Base-by-base conservation (phyloP, 139 green algal species). In the Pleodorina starrii region DNA sequence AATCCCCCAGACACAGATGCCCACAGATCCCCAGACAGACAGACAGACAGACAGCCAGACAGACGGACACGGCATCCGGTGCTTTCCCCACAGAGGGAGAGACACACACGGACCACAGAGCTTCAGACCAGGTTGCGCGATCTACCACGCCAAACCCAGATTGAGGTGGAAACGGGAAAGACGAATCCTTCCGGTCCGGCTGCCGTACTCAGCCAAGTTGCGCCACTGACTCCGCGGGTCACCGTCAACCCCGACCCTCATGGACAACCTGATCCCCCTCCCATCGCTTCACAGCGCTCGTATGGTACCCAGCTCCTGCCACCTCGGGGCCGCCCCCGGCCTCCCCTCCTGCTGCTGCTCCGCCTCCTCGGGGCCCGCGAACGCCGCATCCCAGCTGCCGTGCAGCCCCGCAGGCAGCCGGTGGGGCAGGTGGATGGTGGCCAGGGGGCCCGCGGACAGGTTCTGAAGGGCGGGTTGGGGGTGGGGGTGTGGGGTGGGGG, bases 341-440 rank as follows among this genome's bases (percentile, higher is more conserved):
- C 19, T 77, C 85, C 90, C 0, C 9, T 4, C 54, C 54, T 21
- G 54, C 29, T 66, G n/a, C n/a, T n/a, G n/a, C 50, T 35, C 23
- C 82, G 75, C 46, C 9, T 66, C 44, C 35, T 77, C 63, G 0
- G 59, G 46, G 0, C 68, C 80, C 48, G 17, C 17, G 27, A 40
- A 60, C 40, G 36, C 60, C 11, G 11, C 40, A 23, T 66, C 40
- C 73, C 93, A 97, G 86, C 71, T 92, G 60, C 94, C 94, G 81
- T 97, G 94, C 72, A 96, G 84, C 0, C 93, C 92, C 35, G 90
- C 78, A 0, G 94, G 93, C 38, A 97, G 86, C 50, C 92, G 81
- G 71, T 97, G 93, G 16, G 92, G 93, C 79, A 97, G 89, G 44
- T 90, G 90, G n/a, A 97, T 89, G 2, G 60, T 88, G 1, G 92